Evolutionary conservation across 2,329 filamentous ascomycete species (phyloP).

Genomic region (Trichoderma breve): DNA sequence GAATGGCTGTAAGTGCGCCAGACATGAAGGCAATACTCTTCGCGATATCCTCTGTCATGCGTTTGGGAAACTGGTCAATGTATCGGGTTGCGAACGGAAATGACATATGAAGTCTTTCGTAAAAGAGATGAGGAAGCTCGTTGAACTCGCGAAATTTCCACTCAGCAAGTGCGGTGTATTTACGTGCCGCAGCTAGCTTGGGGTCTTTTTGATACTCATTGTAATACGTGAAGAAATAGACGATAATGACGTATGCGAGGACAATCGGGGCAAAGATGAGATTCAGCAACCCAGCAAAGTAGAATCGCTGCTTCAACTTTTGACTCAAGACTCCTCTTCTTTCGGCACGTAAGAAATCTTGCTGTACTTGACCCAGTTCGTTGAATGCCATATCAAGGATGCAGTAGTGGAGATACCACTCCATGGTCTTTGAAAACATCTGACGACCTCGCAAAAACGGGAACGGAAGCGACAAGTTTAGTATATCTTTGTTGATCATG

Average conservation of each 20-base stretch:
- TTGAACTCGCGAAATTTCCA: slow-evolving; percentile 99
- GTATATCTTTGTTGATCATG: slow-evolving; percentile 92
- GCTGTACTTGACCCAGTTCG: slow-evolving; percentile 79
- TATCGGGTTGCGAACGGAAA: slow-evolving; percentile 91
- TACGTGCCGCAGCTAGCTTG: slow-evolving; percentile 73
- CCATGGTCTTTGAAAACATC: slow-evolving; percentile 82
- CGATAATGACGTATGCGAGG: slow-evolving; percentile 78
- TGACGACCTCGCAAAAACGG: slow-evolving; percentile 78
- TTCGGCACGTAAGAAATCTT: slow-evolving; percentile 80
- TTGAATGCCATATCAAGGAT: slow-evolving; percentile 95
- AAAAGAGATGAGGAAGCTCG: slow-evolving; percentile 87
- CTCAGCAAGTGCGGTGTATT: slow-evolving; percentile 89
- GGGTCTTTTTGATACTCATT: slow-evolving; percentile 96
- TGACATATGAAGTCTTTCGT: slow-evolving; percentile 88
- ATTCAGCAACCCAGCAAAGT: slow-evolving; percentile 82
- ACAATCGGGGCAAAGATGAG: slow-evolving; percentile 84
- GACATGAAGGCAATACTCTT: slow-evolving; percentile 84
- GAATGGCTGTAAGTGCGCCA: slow-evolving; percentile 80
- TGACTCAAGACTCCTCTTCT: slow-evolving; percentile 76
- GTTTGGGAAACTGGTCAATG: slow-evolving; percentile 93
- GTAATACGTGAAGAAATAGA: slow-evolving; percentile 94
- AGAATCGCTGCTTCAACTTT: slow-evolving; percentile 72
- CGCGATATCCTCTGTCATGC: slow-evolving; percentile 82
- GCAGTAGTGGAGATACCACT: slow-evolving; percentile 89
- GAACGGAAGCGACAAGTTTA: slow-evolving; percentile 81